Percentiles rank a stretch among this genome's conserved stretches.
Evolutionary conservation across 2,329 filamentous ascomycete species (phyloP).

Genomic region (Fusarium sp.): DNA sequence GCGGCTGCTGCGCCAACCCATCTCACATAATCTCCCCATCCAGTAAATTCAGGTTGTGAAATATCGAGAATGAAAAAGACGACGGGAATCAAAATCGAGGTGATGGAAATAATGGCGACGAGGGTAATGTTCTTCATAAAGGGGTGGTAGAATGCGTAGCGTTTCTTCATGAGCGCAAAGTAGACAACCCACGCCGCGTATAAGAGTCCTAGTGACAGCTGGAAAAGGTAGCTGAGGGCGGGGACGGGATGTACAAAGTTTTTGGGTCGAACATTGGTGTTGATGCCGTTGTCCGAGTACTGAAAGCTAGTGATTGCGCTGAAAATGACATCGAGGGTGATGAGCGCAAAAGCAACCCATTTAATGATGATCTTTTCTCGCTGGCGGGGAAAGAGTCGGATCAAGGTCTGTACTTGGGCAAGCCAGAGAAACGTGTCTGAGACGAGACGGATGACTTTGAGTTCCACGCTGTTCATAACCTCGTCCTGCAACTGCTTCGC

Average conservation of each 20-base stretch:
- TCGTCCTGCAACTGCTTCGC: slow-evolving; percentile 78
- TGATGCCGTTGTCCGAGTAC: slow-evolving; percentile 61
- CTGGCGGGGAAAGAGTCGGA: slow-evolving; percentile 93
- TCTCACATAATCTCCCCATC: slow-evolving; percentile 94
- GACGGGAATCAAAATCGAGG: slow-evolving; percentile 87
- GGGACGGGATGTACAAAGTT: slow-evolving; percentile 91
- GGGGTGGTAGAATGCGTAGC: slow-evolving; percentile 89
- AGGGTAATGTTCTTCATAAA: slow-evolving; percentile 91
- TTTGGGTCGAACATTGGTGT: slow-evolving; percentile 69
- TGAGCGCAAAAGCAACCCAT: slow-evolving; percentile 95
- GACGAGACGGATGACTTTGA: slow-evolving; percentile 90
- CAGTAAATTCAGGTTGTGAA: slow-evolving; percentile 83
- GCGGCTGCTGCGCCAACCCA: slow-evolving; percentile 97
- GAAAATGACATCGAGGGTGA: slow-evolving; percentile 90
- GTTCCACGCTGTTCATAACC: slow-evolving; percentile 85
- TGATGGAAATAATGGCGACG: slow-evolving; percentile 80
- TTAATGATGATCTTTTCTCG: slow-evolving; percentile 99
- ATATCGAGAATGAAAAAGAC: slow-evolving; percentile 96
- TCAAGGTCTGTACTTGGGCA: slow-evolving; percentile 95
- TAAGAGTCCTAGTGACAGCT: slow-evolving; percentile 84
- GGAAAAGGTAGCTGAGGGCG: slow-evolving; percentile 90
- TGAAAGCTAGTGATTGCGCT: slow-evolving; percentile 90
- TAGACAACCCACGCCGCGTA: slow-evolving; percentile 96
- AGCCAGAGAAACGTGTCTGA: slow-evolving; percentile 98
- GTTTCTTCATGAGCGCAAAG: slow-evolving; percentile 90